A percentile compares a stretch with the other conserved stretches of the same genome.
Conservation (phyloP, 306 rosid genomes). For the Cucurbita ficifolia region DNA sequence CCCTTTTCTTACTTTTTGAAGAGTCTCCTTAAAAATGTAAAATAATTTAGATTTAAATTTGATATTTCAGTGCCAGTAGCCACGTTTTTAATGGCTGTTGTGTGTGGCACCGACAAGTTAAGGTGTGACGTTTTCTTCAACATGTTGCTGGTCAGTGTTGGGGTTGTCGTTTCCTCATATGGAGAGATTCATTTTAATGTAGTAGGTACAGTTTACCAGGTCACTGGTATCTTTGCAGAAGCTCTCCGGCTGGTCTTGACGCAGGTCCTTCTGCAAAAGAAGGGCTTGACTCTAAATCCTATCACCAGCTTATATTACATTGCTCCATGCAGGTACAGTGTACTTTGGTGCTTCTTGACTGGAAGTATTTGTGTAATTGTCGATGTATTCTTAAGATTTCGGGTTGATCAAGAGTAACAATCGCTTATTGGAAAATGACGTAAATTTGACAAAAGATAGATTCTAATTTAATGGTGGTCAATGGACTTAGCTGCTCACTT, state of each 20-base stretch:
- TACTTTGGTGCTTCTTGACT: background rate
- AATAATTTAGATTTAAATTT: constrained; percentile 9
- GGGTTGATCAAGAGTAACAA: background rate
- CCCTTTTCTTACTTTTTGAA: background rate
- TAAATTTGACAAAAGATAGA: background rate
- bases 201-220: constrained; percentile 87
- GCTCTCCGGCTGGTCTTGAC: constrained; percentile 92
- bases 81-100: constrained; percentile 71
- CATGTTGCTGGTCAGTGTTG: constrained; percentile 95
- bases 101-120: constrained; percentile 80
- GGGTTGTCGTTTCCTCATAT: constrained; percentile 85
- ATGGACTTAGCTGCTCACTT: background rate
- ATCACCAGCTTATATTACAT: constrained; percentile 88
- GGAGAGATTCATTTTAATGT: constrained; percentile 91
- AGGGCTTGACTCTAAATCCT: constrained; percentile 84
- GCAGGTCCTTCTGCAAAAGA: constrained; percentile 89
- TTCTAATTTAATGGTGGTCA: background rate
- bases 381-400: background rate
- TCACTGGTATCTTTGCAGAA: constrained; percentile 87
- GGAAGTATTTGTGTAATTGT: background rate
- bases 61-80: constrained; percentile 89
- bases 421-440: background rate
- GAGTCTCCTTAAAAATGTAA: background rate
- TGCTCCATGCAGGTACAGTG: constrained; percentile 91
- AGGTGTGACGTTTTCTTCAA: constrained; percentile 89